Evolutionary conservation across 495 filamentous ascomycete species (phyloP), one percentile per base, ranked within the genome.

Genomic region (Penicillium salamii): DNA sequence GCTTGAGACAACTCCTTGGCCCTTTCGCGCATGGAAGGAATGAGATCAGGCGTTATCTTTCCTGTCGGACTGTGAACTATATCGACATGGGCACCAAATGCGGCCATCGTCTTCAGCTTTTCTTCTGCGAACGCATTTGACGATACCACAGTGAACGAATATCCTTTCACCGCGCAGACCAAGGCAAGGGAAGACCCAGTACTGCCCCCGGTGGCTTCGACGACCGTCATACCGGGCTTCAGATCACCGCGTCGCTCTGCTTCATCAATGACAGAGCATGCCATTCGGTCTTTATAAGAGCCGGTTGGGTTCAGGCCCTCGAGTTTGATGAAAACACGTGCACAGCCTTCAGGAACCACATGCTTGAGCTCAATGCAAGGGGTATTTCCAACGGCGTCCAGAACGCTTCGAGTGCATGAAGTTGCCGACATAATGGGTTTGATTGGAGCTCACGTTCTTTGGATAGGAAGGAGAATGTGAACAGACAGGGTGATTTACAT

Each of bases 261-360:
- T 39, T 53, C 50, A 13, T 53, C 49, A 37, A 58, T 58, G 6
- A 54, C 42, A 9, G 55, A 47, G 15, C n/a, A 29, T 1, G 55
- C 55, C 55, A 58, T 58, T 1, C 51, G 47, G 19, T 58, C 55
- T 37, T 54, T 58, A 19, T 54, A 49, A 6, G 50, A 54, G 4
- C 55, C 55, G 1, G 55, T 58, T 9, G 55, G 55, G 36, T 54
- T 58, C 1, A 48, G 17, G 28, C 17, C 20, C 33, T 58, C 55
- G 9, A 58, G 36, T 17, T 58, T 58, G 2, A 58, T 9, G 29
- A 47, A 58, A 19, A 58, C 35, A 9, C 17, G 17, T n/a, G 50
- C 50, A 9, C 29, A 23, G 6, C 28, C 21, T 7, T 37, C 11
- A 3, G 55, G 50, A 18, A 39, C 40, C n/a, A 58, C 31, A 3